Evolutionary conservation across 2,329 filamentous ascomycete genomes (phyloP).

Genomic region (Dryadomyces quercivorus): DNA sequence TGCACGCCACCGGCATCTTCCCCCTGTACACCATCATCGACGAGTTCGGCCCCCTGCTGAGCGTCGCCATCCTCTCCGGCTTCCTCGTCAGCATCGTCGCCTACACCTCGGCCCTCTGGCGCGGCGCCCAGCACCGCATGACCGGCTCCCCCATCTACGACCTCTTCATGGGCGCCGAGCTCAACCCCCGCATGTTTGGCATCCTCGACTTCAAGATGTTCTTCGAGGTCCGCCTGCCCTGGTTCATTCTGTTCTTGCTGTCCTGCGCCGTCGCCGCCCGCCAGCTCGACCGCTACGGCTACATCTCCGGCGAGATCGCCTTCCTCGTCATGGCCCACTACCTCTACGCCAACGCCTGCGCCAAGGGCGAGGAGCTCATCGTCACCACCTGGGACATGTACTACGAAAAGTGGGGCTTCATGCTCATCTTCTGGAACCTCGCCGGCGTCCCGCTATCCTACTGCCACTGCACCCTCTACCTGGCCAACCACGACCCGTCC

Average conservation of each 20-base stretch:
- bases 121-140: slow-evolving; percentile 85
- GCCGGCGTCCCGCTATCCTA: slow-evolving; percentile 71
- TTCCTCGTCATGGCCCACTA: slow-evolving; percentile 71
- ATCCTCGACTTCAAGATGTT: slow-evolving; percentile 91
- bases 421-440: slow-evolving; percentile 84
- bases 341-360: slow-evolving; percentile 71
- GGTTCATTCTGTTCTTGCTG: slow-evolving; percentile 68
- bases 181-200: slow-evolving; percentile 77
- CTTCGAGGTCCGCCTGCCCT: slow-evolving; percentile 76
- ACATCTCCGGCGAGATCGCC: slow-evolving; percentile 59
- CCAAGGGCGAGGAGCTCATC: slow-evolving; percentile 74
- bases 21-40: slow-evolving; percentile 86
- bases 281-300: slow-evolving; percentile 68
- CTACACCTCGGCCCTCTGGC: slow-evolving; percentile 70
- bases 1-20: slow-evolving; percentile 79
- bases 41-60: slow-evolving; percentile 87
- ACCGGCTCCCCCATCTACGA: slow-evolving; percentile 72
- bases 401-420: slow-evolving; percentile 81
- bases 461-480: slow-evolving; percentile 72
- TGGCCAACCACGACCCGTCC: slow-evolving; percentile 60
- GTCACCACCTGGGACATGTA: slow-evolving; percentile 80
- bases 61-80: slow-evolving; percentile 83
- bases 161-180: slow-evolving; percentile 83
- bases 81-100: slow-evolving; percentile 73
- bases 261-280: slow-evolving; percentile 56